phyloP scores from a whole-genome alignment of 1,139 yeast genomes.

The Zygosaccharomyces pseudobailii region DNA sequence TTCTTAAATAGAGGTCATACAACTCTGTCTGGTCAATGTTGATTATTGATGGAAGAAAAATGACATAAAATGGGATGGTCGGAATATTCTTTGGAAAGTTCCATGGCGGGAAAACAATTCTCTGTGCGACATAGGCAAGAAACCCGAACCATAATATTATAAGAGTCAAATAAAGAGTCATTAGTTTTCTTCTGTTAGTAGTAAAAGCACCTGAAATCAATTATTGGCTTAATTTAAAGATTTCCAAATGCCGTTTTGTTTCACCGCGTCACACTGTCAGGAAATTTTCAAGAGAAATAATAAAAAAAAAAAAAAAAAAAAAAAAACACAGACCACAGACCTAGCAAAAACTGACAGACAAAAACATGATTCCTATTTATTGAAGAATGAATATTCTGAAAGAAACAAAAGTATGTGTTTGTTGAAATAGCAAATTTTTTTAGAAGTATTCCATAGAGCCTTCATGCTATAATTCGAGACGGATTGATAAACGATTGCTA shows the following conservation, averaged over 20 bases:
- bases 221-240: background rate
- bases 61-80: conserved; percentile 57
- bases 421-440: no score
- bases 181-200: background rate
- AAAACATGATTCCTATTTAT: no score
- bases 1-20: conserved; percentile 40
- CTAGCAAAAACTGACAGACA: background rate
- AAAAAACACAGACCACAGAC: background rate
- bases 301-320: background rate
- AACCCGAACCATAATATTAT: conserved; percentile 1
- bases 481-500: no score
- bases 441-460: no score
- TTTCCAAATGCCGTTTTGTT: background rate
- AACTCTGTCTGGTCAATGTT: conserved; percentile 48
- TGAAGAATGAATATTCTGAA: no score
- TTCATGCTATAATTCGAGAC: no score
- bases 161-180: conserved; percentile 2
- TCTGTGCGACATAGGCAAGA: conserved; percentile 10
- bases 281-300: background rate
- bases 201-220: background rate
- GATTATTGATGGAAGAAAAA: conserved; percentile 46
- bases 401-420: no score
- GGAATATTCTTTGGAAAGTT: conserved; percentile 46
- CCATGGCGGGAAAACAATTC: conserved; percentile 35
- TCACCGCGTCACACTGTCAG: conserved; percentile 2